Evolutionary conservation across 139 green algal species (phyloP), one percentile per base, ranked within the genome.

Genomic region (Volvox africanus): DNA sequence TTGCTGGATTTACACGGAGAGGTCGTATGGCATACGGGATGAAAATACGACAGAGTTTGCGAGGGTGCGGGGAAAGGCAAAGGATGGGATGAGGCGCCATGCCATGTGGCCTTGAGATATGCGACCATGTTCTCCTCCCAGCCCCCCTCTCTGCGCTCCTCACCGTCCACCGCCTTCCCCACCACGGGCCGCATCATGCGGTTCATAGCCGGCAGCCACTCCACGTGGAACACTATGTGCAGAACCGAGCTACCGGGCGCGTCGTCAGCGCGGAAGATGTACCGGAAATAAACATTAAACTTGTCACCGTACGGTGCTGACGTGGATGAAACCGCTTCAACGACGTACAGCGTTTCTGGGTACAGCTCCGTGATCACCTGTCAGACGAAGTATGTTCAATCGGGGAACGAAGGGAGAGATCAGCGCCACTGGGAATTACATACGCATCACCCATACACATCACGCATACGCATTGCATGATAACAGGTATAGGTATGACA

Each of bases 301-400:
- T 95, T 95, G 88, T 95, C 91, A 2, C 93, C 93, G 82, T 95
- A 95, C 61, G 93, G 93, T 0, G 93, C 93, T 16, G 85, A 86
- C 20, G 93, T 95, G 88, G 50, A 82, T 33, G 86, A 81, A 30
- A 81, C 28, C 1, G 68, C 44, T 68, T 95, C 93, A 22, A 95
- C 21, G 20, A 93, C 50, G 44, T 95, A 95, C 17, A 69, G 80
- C 61, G 83, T 37, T 17, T 79, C 91, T 24, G 93, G 91, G 0
- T 68, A 11, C 84, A 86, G 65, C n/a, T 78, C 50, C 2, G 35
- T 90, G 12, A 90, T 32, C 18, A 82, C 85, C 85, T 89, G 85
- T 5, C 1, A 28, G 80, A n/a, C 1, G 26, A 6, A 30, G 44
- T 55, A 9, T n/a, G n/a, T n/a, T 55, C 44, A 5, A 9, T 55